phyloP scores from a whole-genome alignment of 2,329 filamentous ascomycete species.

The Didymella pomorum region DNA sequence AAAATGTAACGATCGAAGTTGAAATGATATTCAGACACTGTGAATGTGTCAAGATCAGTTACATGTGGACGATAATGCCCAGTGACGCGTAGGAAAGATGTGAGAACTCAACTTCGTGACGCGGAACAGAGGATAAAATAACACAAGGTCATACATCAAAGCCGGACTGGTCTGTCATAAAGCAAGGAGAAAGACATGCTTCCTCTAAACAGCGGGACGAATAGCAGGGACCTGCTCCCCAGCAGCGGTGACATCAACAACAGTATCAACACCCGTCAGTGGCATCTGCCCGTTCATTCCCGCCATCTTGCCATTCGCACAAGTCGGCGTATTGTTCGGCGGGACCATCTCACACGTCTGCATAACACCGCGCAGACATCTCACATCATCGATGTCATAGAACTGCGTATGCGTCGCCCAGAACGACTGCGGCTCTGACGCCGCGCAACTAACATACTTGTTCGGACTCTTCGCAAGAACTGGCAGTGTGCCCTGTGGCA shows the following conservation, averaged over 20 bases:
- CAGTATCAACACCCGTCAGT: constrained; percentile 14
- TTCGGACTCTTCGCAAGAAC: constrained; percentile 29
- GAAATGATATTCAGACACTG: too few relatives aligned
- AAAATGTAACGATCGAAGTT: too few relatives aligned
- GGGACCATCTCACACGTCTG: constrained; percentile 29
- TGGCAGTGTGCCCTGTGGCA: constrained; percentile 42
- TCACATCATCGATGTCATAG: constrained; percentile 55
- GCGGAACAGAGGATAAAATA: too few relatives aligned
- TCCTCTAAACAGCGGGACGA: constrained; percentile 1
- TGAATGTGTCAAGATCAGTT: too few relatives aligned
- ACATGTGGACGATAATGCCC: too few relatives aligned
- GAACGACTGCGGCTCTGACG: constrained; percentile 18
- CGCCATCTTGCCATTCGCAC: constrained; percentile 23
- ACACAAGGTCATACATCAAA: background rate
- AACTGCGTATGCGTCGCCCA: constrained; percentile 23
- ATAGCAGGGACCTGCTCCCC: constrained; percentile 9
- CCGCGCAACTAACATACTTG: constrained; percentile 24
- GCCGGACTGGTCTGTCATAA: too few relatives aligned
- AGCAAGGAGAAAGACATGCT: too few relatives aligned
- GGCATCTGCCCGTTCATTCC: constrained; percentile 23
- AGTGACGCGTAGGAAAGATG: too few relatives aligned
- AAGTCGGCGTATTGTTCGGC: constrained; percentile 28
- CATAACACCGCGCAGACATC: constrained; percentile 24
- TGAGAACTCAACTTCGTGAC: too few relatives aligned
- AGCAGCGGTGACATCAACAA: constrained; percentile 29